Evolutionary conservation across 768 basidiomycete species (phyloP), one percentile per base, ranked within the genome.

Genomic region (Obba rivulosa): DNA sequence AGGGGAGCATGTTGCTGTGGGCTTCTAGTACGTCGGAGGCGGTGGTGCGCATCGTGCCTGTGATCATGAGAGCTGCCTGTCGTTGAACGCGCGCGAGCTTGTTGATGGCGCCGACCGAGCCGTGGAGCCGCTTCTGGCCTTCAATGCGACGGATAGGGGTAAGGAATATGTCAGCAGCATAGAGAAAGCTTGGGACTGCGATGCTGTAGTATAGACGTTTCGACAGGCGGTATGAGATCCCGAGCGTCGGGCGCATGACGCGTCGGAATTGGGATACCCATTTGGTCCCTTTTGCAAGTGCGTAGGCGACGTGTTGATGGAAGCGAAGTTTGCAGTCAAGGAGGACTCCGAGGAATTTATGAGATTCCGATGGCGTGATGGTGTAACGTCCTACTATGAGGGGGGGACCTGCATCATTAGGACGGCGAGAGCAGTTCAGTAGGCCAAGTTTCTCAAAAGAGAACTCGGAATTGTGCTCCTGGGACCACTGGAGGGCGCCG

Each of bases 331-430:
- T 55, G 1, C 58, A 38, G 53, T 71, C 67, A 1, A 69, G n/a
- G 4, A 53, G 24, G 0, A 72, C 50, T 0, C 69, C 70, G 0
- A 71, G 58, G 45, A 65, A 64, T 28, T 60, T 63, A 43, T 58
- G 51, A 1, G 46, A 36, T 5, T 16, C 21, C 8, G 43, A n/a
- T 4, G 64, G 52, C 18, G 48, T 34, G 42, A 68, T 61, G 20
- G 40, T 42, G 22, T 57, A 31, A 2, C 28, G 24, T 2, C 41
- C 41, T 2, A 66, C 50, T 18, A n/a, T 21, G 4, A 57, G 25
- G 11, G 40, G 3, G 1, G 60, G 58, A 3, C 49, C 31, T 8
- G 24, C 16, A 4, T 45, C 41, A 4, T 8, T 21, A 3, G 2
- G 40, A 34, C 51, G 45, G 21, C 35, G 22, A 7, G 39, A 37